Evolutionary conservation across 2,329 filamentous ascomycete species (phyloP).

Genomic region (Botrytis paeoniae): DNA sequence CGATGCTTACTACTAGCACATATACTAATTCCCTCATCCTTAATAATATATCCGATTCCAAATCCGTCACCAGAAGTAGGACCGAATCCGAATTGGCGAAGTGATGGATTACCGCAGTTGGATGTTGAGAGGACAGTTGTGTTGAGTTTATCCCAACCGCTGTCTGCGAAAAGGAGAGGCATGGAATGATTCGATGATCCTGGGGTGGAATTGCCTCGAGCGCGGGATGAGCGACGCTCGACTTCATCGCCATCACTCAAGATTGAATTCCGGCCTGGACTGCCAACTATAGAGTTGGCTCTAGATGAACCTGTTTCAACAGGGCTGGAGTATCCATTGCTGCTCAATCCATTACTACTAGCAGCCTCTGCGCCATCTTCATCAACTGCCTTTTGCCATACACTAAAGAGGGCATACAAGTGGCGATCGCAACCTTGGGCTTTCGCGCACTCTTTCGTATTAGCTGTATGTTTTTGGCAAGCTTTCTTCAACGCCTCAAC

Average conservation of each 20-base stretch:
- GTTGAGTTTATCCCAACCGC: slow-evolving; percentile 93
- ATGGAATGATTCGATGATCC: slow-evolving; percentile 51
- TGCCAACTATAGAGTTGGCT: slow-evolving; percentile 49
- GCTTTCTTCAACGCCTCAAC: slow-evolving; percentile 81
- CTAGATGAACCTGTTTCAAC: slow-evolving; percentile 48
- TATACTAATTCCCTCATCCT: slow-evolving; percentile 85
- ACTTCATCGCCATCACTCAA: slow-evolving; percentile 37
- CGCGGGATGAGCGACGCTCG: slow-evolving; percentile 26
- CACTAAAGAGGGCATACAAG: slow-evolving; percentile 87
- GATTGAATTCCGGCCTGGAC: slow-evolving; percentile 52
- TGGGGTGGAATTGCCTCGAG: slow-evolving; percentile 54
- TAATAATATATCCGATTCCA: slow-evolving; percentile 98
- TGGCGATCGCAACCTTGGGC: slow-evolving; percentile 90
- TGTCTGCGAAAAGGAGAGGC: slow-evolving; percentile 80
- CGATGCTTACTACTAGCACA: slow-evolving; percentile 92
- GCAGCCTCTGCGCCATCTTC: slow-evolving; percentile 57
- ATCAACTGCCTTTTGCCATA: slow-evolving; percentile 89
- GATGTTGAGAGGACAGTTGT: slow-evolving; percentile 92
- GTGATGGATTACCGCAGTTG: slow-evolving; percentile 95
- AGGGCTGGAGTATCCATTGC: slow-evolving; percentile 61
- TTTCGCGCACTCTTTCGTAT: slow-evolving; percentile 82
- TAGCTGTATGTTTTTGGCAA: slow-evolving; percentile 75
- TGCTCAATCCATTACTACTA: slow-evolving; percentile 45
- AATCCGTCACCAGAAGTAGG: slow-evolving; percentile 93
- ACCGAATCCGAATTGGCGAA: slow-evolving; percentile 95